Base-by-base conservation (phyloP, 768 basidiomycete genomes). In the Podaxis mareebaensis region DNA sequence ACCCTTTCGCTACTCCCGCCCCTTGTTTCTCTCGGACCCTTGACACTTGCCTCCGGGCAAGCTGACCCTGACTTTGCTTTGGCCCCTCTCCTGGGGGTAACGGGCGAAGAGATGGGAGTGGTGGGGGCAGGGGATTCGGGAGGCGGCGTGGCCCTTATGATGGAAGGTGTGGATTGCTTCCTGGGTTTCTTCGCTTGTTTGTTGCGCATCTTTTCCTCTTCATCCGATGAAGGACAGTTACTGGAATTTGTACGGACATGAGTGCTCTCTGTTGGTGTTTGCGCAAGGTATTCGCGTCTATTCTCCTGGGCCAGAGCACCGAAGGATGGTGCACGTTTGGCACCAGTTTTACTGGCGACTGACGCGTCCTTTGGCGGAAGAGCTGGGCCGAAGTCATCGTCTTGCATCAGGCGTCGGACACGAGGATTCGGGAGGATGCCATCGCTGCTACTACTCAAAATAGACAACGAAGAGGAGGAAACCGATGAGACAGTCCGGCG, bases 121-220 rank as follows among this genome's bases (percentile, higher is more conserved):
- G 66, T 64, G 12, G 69, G 64, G 36, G 67, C 53, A 36, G 70
- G 63, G 10, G 64, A 58, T 1, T 63, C 67, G 51, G 67, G 64
- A 46, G 66, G 64, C 39, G 58, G 28, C 3, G 64, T 56, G 8
- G 58, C 57, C 40, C 28, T 59, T 12, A 64, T 49, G 17, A 64
- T 44, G 17, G 63, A 66, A 3, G 67, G 61, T 4, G 62, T 65
- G 8, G 71, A 69, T 69, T 72, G 75, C 20, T 69, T 72, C 62
- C 85, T 80, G 54, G 80, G 75, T 74, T 88, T 91, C 82, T 92
- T 92, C 24, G 80, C 86, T 39, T 78, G 79, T 65, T 78, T 79
- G 44, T 78, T 81, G 40, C 89, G 83, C 24, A 80, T 68, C 72
- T 86, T 87, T 75, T 92, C 90, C 69, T 92, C 91, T 66, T 92